Evolutionary conservation across 257 asterid genomes (phyloP).

Genomic region (Primulina huaijiensis): DNA sequence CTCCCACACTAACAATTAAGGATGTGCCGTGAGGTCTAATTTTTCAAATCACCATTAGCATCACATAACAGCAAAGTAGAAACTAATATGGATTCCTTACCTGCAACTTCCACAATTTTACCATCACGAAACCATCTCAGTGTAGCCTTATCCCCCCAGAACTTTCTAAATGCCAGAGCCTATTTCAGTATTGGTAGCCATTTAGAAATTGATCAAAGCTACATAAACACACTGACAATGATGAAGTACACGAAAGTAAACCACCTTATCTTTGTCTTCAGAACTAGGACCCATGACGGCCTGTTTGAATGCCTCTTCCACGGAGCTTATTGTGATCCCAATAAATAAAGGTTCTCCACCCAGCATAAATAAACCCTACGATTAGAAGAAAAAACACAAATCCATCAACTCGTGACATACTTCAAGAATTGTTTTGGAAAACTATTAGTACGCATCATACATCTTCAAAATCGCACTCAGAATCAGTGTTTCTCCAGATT

Average conservation of each 20-base stretch:
- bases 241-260: constrained; percentile 21
- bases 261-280: constrained; percentile 87
- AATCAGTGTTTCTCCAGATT: constrained; percentile 70
- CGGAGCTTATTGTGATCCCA: constrained; percentile 63
- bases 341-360: constrained; percentile 65
- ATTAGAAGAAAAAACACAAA: constrained; percentile 18
- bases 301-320: constrained; percentile 76
- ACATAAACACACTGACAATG: constrained; percentile 5
- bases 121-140: constrained; percentile 89
- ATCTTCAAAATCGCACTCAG: constrained; percentile 60
- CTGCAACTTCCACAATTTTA: constrained; percentile 91
- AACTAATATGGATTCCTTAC: constrained; percentile 40
- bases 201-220: constrained; percentile 10
- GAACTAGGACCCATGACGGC: constrained; percentile 92
- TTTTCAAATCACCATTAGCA: constrained; percentile 19
- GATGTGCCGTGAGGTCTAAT: constrained; percentile 5
- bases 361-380: constrained; percentile 67
- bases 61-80: constrained; percentile 25
- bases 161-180: constrained; percentile 87
- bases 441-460: constrained; percentile 38
- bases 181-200: constrained; percentile 25
- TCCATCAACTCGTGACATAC: constrained; percentile 17
- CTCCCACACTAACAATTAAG: constrained; percentile 69
- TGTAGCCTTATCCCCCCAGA: constrained; percentile 96
- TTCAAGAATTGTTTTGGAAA: constrained; percentile 17